phyloP scores from a whole-genome alignment of 495 filamentous ascomycete species.

The Neurospora sp. region DNA sequence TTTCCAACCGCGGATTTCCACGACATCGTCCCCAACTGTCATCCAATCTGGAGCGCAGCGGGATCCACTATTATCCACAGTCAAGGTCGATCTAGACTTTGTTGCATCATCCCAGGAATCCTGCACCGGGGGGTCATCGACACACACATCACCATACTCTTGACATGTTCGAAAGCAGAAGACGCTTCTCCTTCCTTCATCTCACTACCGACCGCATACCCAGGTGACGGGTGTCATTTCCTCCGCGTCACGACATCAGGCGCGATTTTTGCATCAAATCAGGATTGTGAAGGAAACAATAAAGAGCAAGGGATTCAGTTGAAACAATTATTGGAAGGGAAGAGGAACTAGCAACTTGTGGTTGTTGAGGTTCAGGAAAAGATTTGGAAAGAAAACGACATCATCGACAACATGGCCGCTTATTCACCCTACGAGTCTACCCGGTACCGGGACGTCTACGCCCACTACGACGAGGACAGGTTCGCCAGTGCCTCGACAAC shows the following conservation, averaged over 20 bases:
- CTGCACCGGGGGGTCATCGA: constrained; percentile 23
- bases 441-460: constrained; percentile 26
- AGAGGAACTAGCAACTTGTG: constrained; percentile 8
- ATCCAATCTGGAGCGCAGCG: constrained; percentile 18
- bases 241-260: constrained; percentile 36
- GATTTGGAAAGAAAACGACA: constrained; percentile 19
- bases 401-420: constrained; percentile 31
- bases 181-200: constrained; percentile 34
- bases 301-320: constrained; percentile 5
- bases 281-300: constrained; percentile 13
- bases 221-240: constrained; percentile 43
- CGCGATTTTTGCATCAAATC: constrained; percentile 21
- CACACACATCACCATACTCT: constrained; percentile 18
- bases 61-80: constrained; percentile 21
- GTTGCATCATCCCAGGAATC: constrained; percentile 18
- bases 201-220: constrained; percentile 47
- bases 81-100: constrained; percentile 23
- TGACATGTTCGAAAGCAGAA: constrained; percentile 43
- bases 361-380: constrained; percentile 6
- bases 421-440: constrained; percentile 39
- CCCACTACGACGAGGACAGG: constrained; percentile 28
- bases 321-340: constrained; percentile 8
- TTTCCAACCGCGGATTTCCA: constrained; percentile 9
- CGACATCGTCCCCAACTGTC: constrained; percentile 14
- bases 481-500: constrained; percentile 39